A percentile compares a stretch with the other conserved stretches of the same genome.
Evolutionary conservation across 1,139 yeast species (phyloP).

Genomic region (Lodderomyces pseudojiufengensis): DNA sequence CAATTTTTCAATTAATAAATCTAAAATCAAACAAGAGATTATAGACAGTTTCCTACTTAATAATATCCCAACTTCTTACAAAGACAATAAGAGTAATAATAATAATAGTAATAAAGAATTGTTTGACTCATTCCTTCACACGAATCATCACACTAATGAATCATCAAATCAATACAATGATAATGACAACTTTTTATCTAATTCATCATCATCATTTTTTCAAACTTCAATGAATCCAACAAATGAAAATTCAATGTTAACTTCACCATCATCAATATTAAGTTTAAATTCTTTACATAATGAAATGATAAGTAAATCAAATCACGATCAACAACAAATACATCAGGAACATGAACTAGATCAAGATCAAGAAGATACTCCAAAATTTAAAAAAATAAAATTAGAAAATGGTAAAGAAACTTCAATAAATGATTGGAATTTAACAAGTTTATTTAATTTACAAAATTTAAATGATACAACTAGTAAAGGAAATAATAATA

Average conservation of each 20-base stretch:
- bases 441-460: background rate
- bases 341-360: background rate
- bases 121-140: background rate
- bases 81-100: constrained; percentile 1
- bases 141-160: too few relatives aligned
- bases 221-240: constrained; percentile 11
- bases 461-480: background rate
- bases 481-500: background rate
- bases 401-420: background rate
- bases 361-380: background rate
- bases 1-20: constrained; percentile 19
- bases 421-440: background rate
- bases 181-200: background rate
- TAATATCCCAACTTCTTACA: constrained; percentile 25
- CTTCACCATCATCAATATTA: constrained; percentile 35
- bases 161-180: background rate
- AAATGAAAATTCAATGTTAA: constrained; percentile 19
- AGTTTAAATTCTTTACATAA: constrained; percentile 29
- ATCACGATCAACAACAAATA: constrained; percentile 4
- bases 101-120: background rate
- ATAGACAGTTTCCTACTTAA: constrained; percentile 39
- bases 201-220: constrained; percentile 16
- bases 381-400: constrained; percentile 4
- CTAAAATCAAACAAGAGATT: constrained; percentile 38
- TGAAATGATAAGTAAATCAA: constrained; percentile 15